Evolutionary conservation across 2,329 filamentous ascomycete genomes (phyloP).

Genomic region (Diaporthe ilicicola): DNA sequence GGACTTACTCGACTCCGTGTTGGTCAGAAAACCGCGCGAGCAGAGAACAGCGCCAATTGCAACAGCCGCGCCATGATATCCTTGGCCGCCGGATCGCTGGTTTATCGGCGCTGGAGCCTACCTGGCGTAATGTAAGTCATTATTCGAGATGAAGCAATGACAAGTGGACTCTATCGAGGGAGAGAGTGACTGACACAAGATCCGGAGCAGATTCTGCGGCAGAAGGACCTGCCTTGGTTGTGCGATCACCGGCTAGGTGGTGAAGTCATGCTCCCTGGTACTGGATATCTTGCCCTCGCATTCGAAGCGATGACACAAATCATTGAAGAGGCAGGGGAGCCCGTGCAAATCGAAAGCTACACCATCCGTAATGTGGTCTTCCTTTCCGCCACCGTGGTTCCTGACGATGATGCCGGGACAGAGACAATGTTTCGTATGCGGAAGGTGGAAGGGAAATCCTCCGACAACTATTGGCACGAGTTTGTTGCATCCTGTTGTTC

Average conservation of each 20-base stretch:
- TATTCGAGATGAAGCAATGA: too few species aligned
- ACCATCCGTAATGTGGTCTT: not conserved
- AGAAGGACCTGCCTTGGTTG: conserved; percentile 45
- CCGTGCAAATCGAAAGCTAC: not conserved
- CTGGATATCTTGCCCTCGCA: conserved; percentile 33
- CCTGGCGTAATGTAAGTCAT: conserved; percentile 34
- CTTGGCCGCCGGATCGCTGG: conserved; percentile 32
- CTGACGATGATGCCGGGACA: conserved; percentile 20
- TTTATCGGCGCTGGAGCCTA: conserved; percentile 18
- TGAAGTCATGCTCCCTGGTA: conserved; percentile 42
- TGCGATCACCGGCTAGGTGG: conserved; percentile 30
- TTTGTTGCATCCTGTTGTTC: too few species aligned
- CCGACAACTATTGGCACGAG: too few species aligned
- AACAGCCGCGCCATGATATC: conserved; percentile 37
- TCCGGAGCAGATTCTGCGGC: too few species aligned
- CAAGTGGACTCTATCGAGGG: too few species aligned
- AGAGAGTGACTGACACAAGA: too few species aligned
- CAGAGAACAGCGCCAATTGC: conserved; percentile 40
- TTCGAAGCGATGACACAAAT: not conserved
- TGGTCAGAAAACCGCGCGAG: conserved; percentile 43
- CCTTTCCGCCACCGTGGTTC: not conserved
- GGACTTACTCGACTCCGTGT: conserved; percentile 14
- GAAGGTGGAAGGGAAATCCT: too few species aligned
- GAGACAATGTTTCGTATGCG: conserved; percentile 19
- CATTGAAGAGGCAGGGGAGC: not conserved